Evolutionary conservation across 257 asterid species (phyloP), one percentile per base, ranked within the genome.

Genomic region (Phtheirospermum japonicum): DNA sequence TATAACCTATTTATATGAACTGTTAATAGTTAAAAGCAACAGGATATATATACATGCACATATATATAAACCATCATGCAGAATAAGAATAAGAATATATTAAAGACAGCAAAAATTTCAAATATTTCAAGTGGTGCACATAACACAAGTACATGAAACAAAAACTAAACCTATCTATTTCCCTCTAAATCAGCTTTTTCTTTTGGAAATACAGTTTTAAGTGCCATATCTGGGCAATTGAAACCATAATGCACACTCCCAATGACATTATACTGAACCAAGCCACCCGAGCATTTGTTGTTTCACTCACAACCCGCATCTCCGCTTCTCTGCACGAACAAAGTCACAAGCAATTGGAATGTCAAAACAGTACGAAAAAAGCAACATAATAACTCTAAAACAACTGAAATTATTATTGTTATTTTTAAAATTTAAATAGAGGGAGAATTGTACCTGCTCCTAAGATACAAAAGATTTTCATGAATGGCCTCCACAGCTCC

Each of bases 401-500:
- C 11, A 30, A 9, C 16, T 40, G 26, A 30, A 7, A 53, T 31
- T n/a, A 53, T 31, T n/a, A 23, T 23, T 23, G 28, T 23, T 23
- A 23, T 23, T 23, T 23, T 23, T 3, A 23, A 23, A 23, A 23
- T 23, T 23, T 1, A 13, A 18, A 4, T 4, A 23, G 28, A 23
- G 28, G 28, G 3, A 23, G 28, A 28, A 49, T n/a, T 30, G 4
- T 74, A 92, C 99, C 96, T 92, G 83, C 59, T 71, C 73, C 76
- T 86, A 31, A 89, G 94, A 77, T 89, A 83, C 42, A 85, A 37
- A 46, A 92, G 76, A 71, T 89, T 92, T 79, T 85, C 95, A 67
- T 79, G 97, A 76, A 92, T 89, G 75, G 96, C 91, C 69, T 89
- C 97, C 42, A 86, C 95, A 33, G 89, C 96, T 74, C 96, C 97